A percentile compares a stretch with the other conserved stretches of the same genome.
phyloP scores from a whole-genome alignment of 192 early-diverging fungal genomes.

The Irineochytrium annulatum region DNA sequence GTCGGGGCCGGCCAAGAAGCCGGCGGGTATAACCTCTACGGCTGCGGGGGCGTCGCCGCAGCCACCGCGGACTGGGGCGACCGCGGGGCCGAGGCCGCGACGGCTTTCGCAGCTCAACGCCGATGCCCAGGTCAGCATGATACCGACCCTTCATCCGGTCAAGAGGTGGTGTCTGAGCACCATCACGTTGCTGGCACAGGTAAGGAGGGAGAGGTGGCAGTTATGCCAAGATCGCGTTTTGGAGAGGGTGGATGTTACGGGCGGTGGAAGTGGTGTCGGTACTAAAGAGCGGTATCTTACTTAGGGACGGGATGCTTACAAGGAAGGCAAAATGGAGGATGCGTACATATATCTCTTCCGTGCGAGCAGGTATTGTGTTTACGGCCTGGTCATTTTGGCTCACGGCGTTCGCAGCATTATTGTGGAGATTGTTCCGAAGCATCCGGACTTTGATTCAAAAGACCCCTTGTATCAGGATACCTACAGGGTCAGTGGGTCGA shows the following conservation, averaged over 20 bases:
- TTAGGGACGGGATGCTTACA: constrained; percentile 8
- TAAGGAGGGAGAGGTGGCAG: not conserved
- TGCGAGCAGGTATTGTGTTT: constrained; percentile 11
- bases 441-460: constrained; percentile 21
- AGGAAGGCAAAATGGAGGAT: constrained; percentile 15
- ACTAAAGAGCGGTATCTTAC: not conserved
- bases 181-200: not conserved
- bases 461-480: constrained; percentile 16
- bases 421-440: constrained; percentile 31
- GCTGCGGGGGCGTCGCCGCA: not conserved
- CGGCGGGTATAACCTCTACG: not conserved
- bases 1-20: constrained; percentile 7
- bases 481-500: not conserved
- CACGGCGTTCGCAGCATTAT: constrained; percentile 24
- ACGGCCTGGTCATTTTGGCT: not conserved
- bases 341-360: constrained; percentile 26
- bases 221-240: not conserved
- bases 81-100: constrained; percentile 7
- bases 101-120: constrained; percentile 18
- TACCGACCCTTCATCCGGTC: constrained; percentile 10
- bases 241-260: constrained; percentile 4
- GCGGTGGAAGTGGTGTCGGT: not conserved
- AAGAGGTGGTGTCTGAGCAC: constrained; percentile 16
- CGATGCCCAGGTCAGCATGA: constrained; percentile 3
- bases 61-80: not conserved